Base-by-base conservation (phyloP, 495 filamentous ascomycete genomes). In the Podospora pseudopauciseta region DNA sequence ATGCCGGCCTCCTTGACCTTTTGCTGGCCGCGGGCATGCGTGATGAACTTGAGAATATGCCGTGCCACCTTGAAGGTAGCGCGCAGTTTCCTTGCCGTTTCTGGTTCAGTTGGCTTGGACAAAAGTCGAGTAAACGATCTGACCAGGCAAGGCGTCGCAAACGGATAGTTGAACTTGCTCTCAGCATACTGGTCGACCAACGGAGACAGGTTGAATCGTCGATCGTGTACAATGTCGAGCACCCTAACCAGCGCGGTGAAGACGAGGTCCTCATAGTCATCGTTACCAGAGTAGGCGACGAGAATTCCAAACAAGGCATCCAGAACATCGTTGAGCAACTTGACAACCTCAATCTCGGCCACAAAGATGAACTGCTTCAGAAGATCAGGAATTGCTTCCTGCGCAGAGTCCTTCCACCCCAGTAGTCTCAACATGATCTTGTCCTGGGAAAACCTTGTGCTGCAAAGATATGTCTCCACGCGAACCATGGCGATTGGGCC, bases 261-360 rank as follows among this genome's bases (percentile, higher is more conserved):
- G 32, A 97, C 89, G 56, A 97, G 80, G 76, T 99, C 93, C 69
- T 98, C 95, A 65, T 92, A 90, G 70, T 97, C 93, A 66, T 96
- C 92, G 65, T 93, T 92, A 4, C 92, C 92, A 13, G 92, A 86
- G 75, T 97, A 88, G 70, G 96, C 92, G 13, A 95, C 89, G 30
- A 98, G 77, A 49, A 98, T 93, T 9, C 91, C 89, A 73, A 99
- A 99, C 15, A 98, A 85, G 9, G 93, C 88, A 75, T 97, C 92
- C 71, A 99, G 90, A 16, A 99, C 94, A 73, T 96, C 90, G 68
- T 86, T 88, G 9, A 97, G 81, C 63, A 97, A 85, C 79, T 97
- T 99, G 67, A 98, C 95, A 28, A 98, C 91, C 79, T 99, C 95
- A 63, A 97, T 97, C 76, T 99, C 95, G 0, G 95, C 90, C 11